These are phyloP conservation scores for Parasarocladium wereldwijsianum DNA, from an alignment of 2,329 filamentous ascomycete species.

Conservation along the genomic window DNA sequence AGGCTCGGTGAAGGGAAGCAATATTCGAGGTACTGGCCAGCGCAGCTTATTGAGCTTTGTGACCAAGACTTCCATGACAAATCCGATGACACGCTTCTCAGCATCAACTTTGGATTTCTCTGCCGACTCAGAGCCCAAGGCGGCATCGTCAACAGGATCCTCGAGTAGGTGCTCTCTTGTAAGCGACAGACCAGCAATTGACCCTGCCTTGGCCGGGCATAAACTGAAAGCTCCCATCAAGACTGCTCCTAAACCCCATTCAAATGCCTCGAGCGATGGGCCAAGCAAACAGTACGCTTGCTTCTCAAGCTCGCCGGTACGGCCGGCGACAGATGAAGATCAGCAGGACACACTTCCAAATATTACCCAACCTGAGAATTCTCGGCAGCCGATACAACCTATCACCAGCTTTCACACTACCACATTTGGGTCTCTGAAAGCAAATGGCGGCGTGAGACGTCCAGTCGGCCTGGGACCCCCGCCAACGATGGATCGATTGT, in stretches of 20 bases:
- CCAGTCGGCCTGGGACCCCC: conserved; percentile 29
- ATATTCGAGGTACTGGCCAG: conserved; percentile 22
- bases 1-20: conserved; percentile 13
- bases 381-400: conserved; percentile 12
- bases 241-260: conserved; percentile 19
- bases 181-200: conserved; percentile 11
- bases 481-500: conserved; percentile 33
- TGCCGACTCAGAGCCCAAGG: conserved; percentile 9
- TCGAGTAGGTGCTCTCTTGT: conserved; percentile 3
- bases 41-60: conserved; percentile 28
- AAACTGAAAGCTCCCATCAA: conserved; percentile 26
- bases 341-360: conserved; percentile 13
- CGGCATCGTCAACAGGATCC: conserved; percentile 7
- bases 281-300: conserved; percentile 34
- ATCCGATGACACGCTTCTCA: conserved; percentile 8
- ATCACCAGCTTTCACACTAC: conserved; percentile 35
- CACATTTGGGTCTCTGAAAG: conserved; percentile 26
- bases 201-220: conserved; percentile 20
- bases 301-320: conserved; percentile 42
- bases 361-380: too few relatives aligned
- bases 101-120: too few relatives aligned
- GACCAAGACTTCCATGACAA: conserved; percentile 8
- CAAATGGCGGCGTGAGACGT: conserved; percentile 24
- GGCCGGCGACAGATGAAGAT: conserved; percentile 11
- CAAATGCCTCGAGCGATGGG: conserved; percentile 11